Evolutionary conservation across 2,329 filamentous ascomycete species (phyloP).

Genomic region (Venturia aucupariae): DNA sequence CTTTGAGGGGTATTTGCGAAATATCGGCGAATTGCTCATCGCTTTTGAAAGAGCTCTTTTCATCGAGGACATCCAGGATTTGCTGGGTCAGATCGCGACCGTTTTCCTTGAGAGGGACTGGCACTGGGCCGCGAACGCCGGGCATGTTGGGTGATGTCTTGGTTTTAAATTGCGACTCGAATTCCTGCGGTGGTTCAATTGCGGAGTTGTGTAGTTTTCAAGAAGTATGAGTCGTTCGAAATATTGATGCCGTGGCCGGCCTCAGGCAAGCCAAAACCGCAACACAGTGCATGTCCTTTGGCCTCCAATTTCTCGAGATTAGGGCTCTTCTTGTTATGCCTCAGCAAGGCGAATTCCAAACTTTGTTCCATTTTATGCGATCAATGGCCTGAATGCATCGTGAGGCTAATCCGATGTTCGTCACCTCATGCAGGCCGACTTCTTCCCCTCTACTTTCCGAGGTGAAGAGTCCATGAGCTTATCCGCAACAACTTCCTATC

Average conservation of each 20-base stretch:
- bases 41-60: constrained; percentile 44
- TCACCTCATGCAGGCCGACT: not conserved
- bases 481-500: no score
- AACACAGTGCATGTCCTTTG: no score
- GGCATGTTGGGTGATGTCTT: constrained; percentile 27
- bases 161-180: not conserved
- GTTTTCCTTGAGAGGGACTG: constrained; percentile 27
- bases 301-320: no score
- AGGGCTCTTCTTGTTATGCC: no score
- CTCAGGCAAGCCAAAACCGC: no score
- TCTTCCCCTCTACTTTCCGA: not conserved
- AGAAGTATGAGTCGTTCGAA: no score
- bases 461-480: not conserved
- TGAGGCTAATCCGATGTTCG: not conserved
- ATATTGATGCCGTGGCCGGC: no score
- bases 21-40: constrained; percentile 38
- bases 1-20: constrained; percentile 55
- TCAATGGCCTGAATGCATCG: not conserved
- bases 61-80: constrained; percentile 61
- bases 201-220: not conserved
- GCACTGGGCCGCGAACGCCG: constrained; percentile 39
- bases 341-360: no score
- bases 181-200: not conserved
- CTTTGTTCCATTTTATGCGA: not conserved
- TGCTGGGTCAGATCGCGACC: constrained; percentile 57